Percentiles rank a stretch among this genome's conserved stretches.
phyloP scores from a whole-genome alignment of 2,329 filamentous ascomycete species.

The Westerdykella ornata region DNA sequence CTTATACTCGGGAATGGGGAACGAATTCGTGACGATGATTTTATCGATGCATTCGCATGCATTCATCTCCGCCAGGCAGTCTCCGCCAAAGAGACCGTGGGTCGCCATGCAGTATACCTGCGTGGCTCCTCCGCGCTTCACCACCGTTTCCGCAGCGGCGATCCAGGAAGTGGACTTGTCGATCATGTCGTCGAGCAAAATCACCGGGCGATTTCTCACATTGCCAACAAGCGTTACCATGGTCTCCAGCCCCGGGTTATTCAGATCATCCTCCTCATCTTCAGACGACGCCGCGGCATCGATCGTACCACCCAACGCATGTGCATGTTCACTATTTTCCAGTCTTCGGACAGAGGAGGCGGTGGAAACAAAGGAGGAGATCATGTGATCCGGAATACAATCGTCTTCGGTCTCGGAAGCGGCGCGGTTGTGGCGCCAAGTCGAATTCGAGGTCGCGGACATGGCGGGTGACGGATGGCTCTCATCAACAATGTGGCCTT shows the following conservation, averaged over 20 bases:
- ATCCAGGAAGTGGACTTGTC: conserved; percentile 97
- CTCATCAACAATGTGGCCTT: conserved; percentile 93
- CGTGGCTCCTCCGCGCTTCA: conserved; percentile 84
- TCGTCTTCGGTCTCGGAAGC: conserved; percentile 44
- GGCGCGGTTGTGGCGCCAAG: conserved; percentile 35
- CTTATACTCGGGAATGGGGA: conserved; percentile 76
- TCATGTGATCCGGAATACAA: conserved; percentile 72
- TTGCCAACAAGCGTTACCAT: conserved; percentile 98
- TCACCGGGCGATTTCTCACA: conserved; percentile 77
- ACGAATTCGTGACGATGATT: conserved; percentile 95
- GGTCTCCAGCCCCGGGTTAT: conserved; percentile 75
- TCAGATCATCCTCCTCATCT: conserved; percentile 86
- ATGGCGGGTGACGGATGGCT: conserved; percentile 74
- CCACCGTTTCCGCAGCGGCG: conserved; percentile 89
- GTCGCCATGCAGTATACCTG: conserved; percentile 98
- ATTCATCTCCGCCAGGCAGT: conserved; percentile 84
- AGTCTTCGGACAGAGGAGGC: conserved; percentile 60
- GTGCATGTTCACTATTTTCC: conserved; percentile 47
- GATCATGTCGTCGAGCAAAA: conserved; percentile 98
- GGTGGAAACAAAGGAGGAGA: conserved; percentile 71
- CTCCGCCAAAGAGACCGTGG: conserved; percentile 86
- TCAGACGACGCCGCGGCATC: conserved; percentile 80
- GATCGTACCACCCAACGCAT: conserved; percentile 73
- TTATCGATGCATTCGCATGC: conserved; percentile 87
- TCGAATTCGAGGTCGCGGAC: conserved; percentile 57